These are phyloP conservation scores for Coniferiporia weirii DNA, from an alignment of 1,284 basidiomycete species.

Conservation along the genomic window DNA sequence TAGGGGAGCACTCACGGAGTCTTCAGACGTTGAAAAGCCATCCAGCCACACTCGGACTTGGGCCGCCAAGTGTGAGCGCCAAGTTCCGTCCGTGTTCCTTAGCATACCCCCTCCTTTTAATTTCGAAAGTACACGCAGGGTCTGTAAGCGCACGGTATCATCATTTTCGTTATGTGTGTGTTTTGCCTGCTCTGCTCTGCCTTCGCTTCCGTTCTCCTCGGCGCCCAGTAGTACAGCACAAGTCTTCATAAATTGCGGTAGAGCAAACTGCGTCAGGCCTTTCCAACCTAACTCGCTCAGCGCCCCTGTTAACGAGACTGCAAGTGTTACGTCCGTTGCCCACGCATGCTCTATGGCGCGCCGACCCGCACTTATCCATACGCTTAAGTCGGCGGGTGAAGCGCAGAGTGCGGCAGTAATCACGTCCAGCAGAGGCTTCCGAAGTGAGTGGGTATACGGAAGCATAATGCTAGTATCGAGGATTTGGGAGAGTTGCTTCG, in stretches of 20 bases:
- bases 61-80: slow-evolving; percentile 6
- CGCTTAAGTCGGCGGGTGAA: slow-evolving; percentile 55
- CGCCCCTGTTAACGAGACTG: slow-evolving; percentile 48
- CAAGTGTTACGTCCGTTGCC: slow-evolving; percentile 36
- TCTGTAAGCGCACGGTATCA: slow-evolving; percentile 20
- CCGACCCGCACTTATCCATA: slow-evolving; percentile 59
- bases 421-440: slow-evolving; percentile 37
- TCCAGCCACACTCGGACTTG: slow-evolving; percentile 3
- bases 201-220: neutral
- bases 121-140: slow-evolving; percentile 46
- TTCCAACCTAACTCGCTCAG: slow-evolving; percentile 64
- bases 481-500: slow-evolving; percentile 43
- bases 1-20: slow-evolving; percentile 2
- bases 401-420: slow-evolving; percentile 43
- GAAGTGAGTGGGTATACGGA: slow-evolving; percentile 32
- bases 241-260: slow-evolving; percentile 50
- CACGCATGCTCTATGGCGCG: slow-evolving; percentile 49
- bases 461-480: slow-evolving; percentile 39
- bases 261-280: slow-evolving; percentile 64
- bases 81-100: slow-evolving; percentile 33
- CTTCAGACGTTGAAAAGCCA: neutral
- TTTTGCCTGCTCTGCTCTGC: neutral
- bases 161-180: neutral
- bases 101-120: slow-evolving; percentile 45
- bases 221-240: slow-evolving; percentile 39